Evolutionary conservation across 2,329 filamentous ascomycete genomes (phyloP).

Genomic region (Didymella exigua): DNA sequence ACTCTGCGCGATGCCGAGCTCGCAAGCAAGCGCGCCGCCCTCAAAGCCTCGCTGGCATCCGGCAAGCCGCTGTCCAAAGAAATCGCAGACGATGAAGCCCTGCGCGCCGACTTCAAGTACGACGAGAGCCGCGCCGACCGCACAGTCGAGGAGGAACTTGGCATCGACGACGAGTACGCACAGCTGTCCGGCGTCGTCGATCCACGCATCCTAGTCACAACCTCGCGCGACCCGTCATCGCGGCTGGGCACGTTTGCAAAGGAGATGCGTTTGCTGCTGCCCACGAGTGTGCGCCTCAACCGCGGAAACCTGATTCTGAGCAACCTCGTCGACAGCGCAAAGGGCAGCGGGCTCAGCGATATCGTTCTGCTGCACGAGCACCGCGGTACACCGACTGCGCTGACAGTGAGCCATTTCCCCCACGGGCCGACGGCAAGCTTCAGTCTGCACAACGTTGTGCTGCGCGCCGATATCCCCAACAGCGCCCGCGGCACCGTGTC

Average conservation of each 20-base stretch:
- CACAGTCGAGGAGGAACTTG: slow-evolving; percentile 69
- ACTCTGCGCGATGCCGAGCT: slow-evolving; percentile 82
- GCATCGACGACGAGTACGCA: slow-evolving; percentile 87
- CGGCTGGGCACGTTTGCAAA: slow-evolving; percentile 90
- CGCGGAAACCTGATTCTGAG: slow-evolving; percentile 87
- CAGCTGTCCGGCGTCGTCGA: slow-evolving; percentile 91
- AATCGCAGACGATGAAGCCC: slow-evolving; percentile 82
- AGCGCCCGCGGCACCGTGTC: slow-evolving; percentile 84
- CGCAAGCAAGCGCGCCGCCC: slow-evolving; percentile 84
- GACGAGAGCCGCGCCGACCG: slow-evolving; percentile 80
- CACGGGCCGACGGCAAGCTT: slow-evolving; percentile 89
- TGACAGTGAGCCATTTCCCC: slow-evolving; percentile 86
- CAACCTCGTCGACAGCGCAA: slow-evolving; percentile 81
- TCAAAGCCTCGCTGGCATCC: slow-evolving; percentile 84
- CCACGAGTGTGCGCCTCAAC: slow-evolving; percentile 86
- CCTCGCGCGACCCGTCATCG: slow-evolving; percentile 83
- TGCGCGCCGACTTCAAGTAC: slow-evolving; percentile 90
- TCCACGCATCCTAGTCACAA: slow-evolving; percentile 86
- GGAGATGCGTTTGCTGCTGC: slow-evolving; percentile 82
- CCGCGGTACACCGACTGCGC: slow-evolving; percentile 85
- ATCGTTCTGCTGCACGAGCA: slow-evolving; percentile 81
- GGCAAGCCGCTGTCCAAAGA: slow-evolving; percentile 82
- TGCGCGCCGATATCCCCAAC: slow-evolving; percentile 92
- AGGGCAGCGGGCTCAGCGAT: slow-evolving; percentile 80
- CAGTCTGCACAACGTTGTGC: slow-evolving; percentile 87